Evolutionary conservation across 495 filamentous ascomycete genomes (phyloP), one percentile per base, ranked within the genome.

Genomic region (Neurospora africana): DNA sequence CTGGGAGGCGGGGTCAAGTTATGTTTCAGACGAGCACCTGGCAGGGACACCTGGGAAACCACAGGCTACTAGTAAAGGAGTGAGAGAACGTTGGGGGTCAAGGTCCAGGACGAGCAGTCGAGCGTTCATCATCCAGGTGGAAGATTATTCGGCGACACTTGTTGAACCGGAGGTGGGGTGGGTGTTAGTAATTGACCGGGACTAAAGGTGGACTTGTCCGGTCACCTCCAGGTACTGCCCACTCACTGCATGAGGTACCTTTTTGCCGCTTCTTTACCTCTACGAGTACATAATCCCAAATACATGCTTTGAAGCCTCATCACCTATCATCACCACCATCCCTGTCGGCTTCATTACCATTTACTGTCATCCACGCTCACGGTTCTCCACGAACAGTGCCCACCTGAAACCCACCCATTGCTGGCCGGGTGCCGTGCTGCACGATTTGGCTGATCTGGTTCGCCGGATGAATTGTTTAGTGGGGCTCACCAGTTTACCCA

Each of bases 1-100:
- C 27, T 65, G 70, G 74, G 75, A 77, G 79, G 78, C 77, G 77
- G 77, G 77, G 76, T 79, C 75, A 27, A 72, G 75, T 78, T 76
- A 78, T 78, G 40, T 69, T 41, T 39, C 68, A 35, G 53, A 65
- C 53, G 53, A 65, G 27, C 53, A 33, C 53, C 53, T 65, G 27
- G 53, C 53, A 61, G 53, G 6, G 53, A 61, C 15, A 19, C 11
- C 53, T 17, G 53, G 53, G 53, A 69, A 33, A 69, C 68, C 33
- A 69, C 68, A 69, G 23, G 38, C 27, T 61, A 61, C n/a, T n/a
- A 35, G 30, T n/a, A n/a, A n/a, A n/a, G n/a, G n/a, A n/a, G n/a
- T n/a, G 7, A 65, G 38, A 41, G 35, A 41, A 13, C 68, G 68
- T 37, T 39, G 23, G 68, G 68, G 68, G 40, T 27, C 36, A 40